phyloP scores from a whole-genome alignment of 306 rosid species.

The Casuarina glauca region DNA sequence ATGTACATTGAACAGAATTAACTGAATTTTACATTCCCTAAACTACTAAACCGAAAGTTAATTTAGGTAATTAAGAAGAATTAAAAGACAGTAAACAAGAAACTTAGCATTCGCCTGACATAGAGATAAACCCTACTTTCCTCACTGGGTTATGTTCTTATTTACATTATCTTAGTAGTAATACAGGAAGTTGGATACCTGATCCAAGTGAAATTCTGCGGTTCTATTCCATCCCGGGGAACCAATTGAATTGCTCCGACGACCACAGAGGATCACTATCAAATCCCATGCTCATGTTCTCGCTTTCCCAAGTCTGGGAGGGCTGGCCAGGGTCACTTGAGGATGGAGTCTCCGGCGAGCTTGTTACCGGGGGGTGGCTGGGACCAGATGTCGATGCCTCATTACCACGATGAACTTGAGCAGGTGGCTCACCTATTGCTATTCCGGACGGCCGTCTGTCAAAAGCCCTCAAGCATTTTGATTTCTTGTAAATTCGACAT shows the following conservation, averaged over 20 bases:
- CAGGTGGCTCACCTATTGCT: neutral
- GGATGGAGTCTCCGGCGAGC: conserved; percentile 57
- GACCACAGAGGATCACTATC: conserved; percentile 48
- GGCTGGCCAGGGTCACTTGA: conserved; percentile 38
- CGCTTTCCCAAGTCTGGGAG: conserved; percentile 31
- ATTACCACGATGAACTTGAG: neutral
- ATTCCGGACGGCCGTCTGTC: conserved; percentile 66
- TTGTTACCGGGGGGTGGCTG: conserved; percentile 17
- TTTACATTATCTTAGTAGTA: neutral
- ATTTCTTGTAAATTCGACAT: conserved; percentile 82
- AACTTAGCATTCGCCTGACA: neutral
- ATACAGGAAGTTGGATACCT: neutral
- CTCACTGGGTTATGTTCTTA: neutral
- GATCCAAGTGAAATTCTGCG: neutral
- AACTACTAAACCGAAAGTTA: neutral
- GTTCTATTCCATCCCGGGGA: conserved; percentile 22
- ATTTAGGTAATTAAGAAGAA: neutral
- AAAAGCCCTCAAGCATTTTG: conserved; percentile 73
- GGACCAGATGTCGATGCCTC: conserved; percentile 19
- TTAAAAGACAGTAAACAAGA: neutral
- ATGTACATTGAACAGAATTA: neutral
- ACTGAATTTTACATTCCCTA: neutral
- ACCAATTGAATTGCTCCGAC: conserved; percentile 55
- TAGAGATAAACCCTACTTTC: neutral
- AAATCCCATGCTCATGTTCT: conserved; percentile 11